These are phyloP conservation scores for Suillus subaureus DNA, from an alignment of 768 basidiomycete genomes.

Conservation along the genomic window DNA sequence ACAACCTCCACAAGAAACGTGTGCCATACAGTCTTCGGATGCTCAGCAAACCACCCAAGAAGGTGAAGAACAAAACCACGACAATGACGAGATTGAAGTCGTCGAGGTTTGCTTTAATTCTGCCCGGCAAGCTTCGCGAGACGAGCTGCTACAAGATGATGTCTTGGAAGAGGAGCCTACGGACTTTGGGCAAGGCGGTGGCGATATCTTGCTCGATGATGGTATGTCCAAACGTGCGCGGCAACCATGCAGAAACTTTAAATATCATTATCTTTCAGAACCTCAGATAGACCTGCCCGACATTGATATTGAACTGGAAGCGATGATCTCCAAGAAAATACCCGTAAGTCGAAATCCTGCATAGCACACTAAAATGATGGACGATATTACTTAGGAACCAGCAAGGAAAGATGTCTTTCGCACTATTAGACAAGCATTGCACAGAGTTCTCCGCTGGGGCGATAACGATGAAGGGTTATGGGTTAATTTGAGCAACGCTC, in stretches of 20 bases:
- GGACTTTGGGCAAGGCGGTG: neutral
- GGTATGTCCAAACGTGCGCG: neutral
- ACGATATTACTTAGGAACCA: conserved; percentile 27
- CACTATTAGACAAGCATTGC: conserved; percentile 42
- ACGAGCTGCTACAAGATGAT: neutral
- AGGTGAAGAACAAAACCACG: neutral
- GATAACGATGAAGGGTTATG: conserved; percentile 32
- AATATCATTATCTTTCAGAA: conserved; percentile 2
- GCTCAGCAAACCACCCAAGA: neutral
- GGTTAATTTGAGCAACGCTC: conserved; percentile 20
- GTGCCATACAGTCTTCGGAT: neutral
- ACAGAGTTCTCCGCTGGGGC: conserved; percentile 36
- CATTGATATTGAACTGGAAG: conserved; percentile 40
- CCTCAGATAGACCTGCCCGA: conserved; percentile 27
- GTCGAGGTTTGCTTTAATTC: conserved; percentile 15
- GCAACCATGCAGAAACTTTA: conserved; percentile 1
- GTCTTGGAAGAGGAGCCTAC: neutral
- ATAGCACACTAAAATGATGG: neutral
- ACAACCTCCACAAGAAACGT: conserved; percentile 19
- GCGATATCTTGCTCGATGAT: no score
- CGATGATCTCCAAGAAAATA: conserved; percentile 44
- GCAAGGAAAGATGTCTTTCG: conserved; percentile 40
- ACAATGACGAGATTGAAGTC: conserved; percentile 1
- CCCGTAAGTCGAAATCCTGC: conserved; percentile 31
- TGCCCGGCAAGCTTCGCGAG: conserved; percentile 10